phyloP scores from a whole-genome alignment of 2,329 filamentous ascomycete species.

The Ophiosphaerella korrae region DNA sequence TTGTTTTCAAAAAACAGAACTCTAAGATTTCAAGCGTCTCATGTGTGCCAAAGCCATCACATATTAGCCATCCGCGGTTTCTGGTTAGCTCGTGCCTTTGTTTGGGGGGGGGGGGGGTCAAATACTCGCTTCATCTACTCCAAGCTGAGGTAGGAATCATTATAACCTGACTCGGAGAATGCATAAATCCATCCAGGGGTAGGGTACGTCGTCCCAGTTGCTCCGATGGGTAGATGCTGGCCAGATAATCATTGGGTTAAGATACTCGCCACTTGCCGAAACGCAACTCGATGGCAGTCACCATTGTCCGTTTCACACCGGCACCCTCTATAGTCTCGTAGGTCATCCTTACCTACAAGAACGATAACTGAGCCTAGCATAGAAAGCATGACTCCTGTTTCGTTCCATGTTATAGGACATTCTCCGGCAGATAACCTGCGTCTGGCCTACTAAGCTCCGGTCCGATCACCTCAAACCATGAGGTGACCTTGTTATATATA shows the following conservation, averaged over 20 bases:
- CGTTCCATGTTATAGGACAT: conserved; percentile 8
- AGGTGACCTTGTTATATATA: conserved; percentile 12
- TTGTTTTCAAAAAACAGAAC: background rate
- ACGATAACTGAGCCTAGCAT: conserved; percentile 13
- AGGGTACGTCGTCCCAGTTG: no score
- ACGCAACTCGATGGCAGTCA: conserved; percentile 22
- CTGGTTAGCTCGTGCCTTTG: no score
- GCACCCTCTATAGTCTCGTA: conserved; percentile 13
- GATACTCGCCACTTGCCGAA: conserved; percentile 16
- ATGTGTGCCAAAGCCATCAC: background rate
- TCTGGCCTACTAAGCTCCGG: conserved; percentile 1
- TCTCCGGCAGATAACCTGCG: background rate
- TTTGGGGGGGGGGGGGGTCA: no score
- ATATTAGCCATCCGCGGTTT: background rate
- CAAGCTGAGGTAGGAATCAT: no score
- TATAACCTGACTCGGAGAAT: background rate
- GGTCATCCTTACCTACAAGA: conserved; percentile 18
- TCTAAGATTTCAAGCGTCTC: background rate
- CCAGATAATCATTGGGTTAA: conserved; percentile 22
- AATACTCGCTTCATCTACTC: no score
- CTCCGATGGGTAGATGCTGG: background rate
- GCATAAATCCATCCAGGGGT: no score
- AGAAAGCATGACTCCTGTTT: conserved; percentile 11
- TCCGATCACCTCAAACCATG: conserved; percentile 5
- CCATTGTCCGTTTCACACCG: conserved; percentile 16